Percentiles rank a stretch among this genome's conserved stretches.
Evolutionary conservation across 495 filamentous ascomycete species (phyloP).

Genomic region (Cudoniella acicularis): DNA sequence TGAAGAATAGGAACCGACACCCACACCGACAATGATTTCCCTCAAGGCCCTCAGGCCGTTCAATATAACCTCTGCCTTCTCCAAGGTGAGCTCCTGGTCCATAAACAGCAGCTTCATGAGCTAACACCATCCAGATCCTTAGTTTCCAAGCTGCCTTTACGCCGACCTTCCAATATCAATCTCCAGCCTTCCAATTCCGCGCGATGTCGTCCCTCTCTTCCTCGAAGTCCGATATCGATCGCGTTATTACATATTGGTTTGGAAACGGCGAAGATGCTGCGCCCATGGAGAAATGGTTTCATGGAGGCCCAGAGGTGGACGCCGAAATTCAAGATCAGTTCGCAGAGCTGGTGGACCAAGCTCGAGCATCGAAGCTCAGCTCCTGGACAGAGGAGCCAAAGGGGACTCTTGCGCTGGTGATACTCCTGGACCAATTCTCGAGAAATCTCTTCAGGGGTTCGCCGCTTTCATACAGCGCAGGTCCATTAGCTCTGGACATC

Average conservation of each 20-base stretch:
- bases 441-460: slow-evolving; percentile 20
- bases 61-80: neutral
- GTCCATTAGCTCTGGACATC: slow-evolving; percentile 29
- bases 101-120: neutral
- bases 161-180: neutral
- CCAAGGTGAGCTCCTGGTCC: neutral
- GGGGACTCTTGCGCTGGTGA: slow-evolving; percentile 17
- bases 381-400: slow-evolving; percentile 14
- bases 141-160: slow-evolving; percentile 9
- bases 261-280: neutral
- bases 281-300: slow-evolving; percentile 11
- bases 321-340: slow-evolving; percentile 18
- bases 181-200: too few species aligned
- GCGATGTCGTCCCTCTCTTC: slow-evolving; percentile 9
- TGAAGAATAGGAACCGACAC: neutral
- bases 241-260: slow-evolving; percentile 15
- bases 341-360: slow-evolving; percentile 7
- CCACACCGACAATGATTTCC: too few species aligned
- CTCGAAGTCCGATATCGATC: slow-evolving; percentile 7
- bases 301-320: slow-evolving; percentile 10
- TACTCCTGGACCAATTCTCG: slow-evolving; percentile 23
- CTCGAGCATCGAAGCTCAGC: slow-evolving; percentile 7
- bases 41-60: neutral
- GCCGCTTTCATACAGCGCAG: slow-evolving; percentile 24
- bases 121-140: slow-evolving; percentile 4